A percentile compares a stretch with the other conserved stretches of the same genome.
Evolutionary conservation across 2,329 filamentous ascomycete genomes (phyloP).

Genomic region (Ascochyta koolunga): DNA sequence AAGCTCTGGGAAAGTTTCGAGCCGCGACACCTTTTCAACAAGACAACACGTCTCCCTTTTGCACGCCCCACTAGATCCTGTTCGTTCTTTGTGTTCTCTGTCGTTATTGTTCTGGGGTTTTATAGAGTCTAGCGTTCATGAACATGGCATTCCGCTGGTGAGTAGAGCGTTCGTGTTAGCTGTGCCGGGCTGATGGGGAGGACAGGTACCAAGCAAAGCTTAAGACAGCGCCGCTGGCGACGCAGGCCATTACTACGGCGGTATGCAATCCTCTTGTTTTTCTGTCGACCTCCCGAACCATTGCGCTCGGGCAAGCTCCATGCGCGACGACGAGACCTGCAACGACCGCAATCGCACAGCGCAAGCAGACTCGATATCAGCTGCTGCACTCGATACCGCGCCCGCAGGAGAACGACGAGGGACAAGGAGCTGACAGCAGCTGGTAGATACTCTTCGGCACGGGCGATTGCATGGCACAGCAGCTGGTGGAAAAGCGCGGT

Average conservation of each 20-base stretch:
- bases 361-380: not conserved
- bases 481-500: conserved; percentile 83
- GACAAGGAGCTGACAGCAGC: conserved; percentile 1
- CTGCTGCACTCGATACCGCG: not conserved
- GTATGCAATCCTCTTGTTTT: conserved; percentile 43
- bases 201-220: conserved; percentile 84
- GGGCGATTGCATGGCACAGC: conserved; percentile 89
- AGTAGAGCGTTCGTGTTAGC: too few species aligned
- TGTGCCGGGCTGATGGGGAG: not conserved
- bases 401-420: not conserved
- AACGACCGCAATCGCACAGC: not conserved
- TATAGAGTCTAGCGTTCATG: too few species aligned
- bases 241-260: conserved; percentile 87
- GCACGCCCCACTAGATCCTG: not conserved
- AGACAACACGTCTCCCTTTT: not conserved
- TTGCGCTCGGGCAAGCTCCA: not conserved
- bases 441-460: conserved; percentile 81
- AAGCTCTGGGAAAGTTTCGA: conserved; percentile 7
- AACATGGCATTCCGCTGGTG: conserved; percentile 52
- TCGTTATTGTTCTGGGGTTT: not conserved
- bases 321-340: not conserved
- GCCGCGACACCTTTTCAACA: not conserved
- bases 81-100: not conserved
- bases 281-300: too few species aligned
- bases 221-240: conserved; percentile 81